Percentiles rank a stretch among this genome's conserved stretches.
phyloP scores from a whole-genome alignment of 2,329 filamentous ascomycete species.

The Hymenoscyphus albidus region DNA sequence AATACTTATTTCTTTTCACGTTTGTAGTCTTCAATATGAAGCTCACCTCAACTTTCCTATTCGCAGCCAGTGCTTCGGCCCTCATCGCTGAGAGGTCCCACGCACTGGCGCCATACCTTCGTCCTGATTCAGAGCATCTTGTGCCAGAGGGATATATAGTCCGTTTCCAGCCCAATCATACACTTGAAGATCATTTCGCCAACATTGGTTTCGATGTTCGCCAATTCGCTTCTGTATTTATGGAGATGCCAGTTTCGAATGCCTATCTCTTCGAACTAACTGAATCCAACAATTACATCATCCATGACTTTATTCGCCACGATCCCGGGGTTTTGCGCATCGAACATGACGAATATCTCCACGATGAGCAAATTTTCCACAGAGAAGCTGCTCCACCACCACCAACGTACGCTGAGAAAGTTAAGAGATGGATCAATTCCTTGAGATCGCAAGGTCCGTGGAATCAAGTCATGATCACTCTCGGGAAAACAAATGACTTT shows the following conservation, averaged over 20 bases:
- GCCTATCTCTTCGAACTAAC: not conserved
- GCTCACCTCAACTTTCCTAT: not conserved
- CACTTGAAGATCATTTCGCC: slow-evolving; percentile 4
- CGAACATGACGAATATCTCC: slow-evolving; percentile 4
- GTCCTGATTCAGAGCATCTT: not conserved
- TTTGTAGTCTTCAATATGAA: slow-evolving; percentile 1
- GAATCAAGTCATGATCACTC: slow-evolving; percentile 1
- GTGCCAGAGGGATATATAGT: slow-evolving; percentile 5
- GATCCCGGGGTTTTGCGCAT: slow-evolving; percentile 3
- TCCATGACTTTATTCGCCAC: slow-evolving; percentile 7
- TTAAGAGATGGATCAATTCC: not conserved
- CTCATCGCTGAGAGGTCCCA: not conserved
- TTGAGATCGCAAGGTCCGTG: not conserved
- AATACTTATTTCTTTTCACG: not conserved
- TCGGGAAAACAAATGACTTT: slow-evolving; percentile 1
- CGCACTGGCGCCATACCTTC: not conserved
- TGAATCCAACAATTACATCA: not conserved
- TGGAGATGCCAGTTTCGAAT: slow-evolving; percentile 3
- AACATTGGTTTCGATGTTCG: slow-evolving; percentile 7
- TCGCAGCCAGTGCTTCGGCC: slow-evolving; percentile 2
- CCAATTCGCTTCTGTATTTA: not conserved
- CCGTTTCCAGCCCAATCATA: slow-evolving; percentile 4
- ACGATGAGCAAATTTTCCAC: not conserved
- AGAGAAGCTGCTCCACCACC: not conserved
- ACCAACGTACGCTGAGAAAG: not conserved